Evolutionary conservation across 352 stramenopile genomes (phyloP).

Genomic region (Globisporangium spiculum): DNA sequence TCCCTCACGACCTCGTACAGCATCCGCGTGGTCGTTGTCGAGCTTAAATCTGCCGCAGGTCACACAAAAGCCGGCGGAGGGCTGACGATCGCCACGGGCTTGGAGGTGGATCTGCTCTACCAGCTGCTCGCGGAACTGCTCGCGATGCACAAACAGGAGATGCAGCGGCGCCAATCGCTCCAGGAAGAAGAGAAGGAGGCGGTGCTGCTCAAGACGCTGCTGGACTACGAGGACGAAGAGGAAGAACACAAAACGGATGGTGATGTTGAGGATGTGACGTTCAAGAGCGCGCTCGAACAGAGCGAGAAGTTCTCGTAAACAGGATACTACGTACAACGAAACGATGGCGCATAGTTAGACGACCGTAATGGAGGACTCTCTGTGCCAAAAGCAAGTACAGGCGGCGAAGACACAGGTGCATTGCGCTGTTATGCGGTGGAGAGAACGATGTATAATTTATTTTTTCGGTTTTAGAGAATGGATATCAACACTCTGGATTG

Average conservation of each 20-base stretch:
- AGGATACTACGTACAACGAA: background rate
- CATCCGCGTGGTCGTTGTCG: slow-evolving; percentile 59
- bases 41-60: slow-evolving; percentile 34
- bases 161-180: slow-evolving; percentile 9
- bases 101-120: slow-evolving; percentile 75
- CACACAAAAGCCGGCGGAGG: slow-evolving; percentile 37
- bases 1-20: slow-evolving; percentile 56
- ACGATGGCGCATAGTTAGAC: background rate
- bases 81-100: slow-evolving; percentile 68
- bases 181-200: slow-evolving; percentile 39
- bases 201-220: slow-evolving; percentile 45
- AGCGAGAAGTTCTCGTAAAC: background rate
- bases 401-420: background rate
- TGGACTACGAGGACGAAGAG: slow-evolving; percentile 42
- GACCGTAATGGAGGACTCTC: background rate
- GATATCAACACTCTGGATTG: background rate
- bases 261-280: slow-evolving; percentile 10
- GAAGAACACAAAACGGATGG: slow-evolving; percentile 62
- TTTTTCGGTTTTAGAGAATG: background rate
- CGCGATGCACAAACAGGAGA: slow-evolving; percentile 50
- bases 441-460: background rate
- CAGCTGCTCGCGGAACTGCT: slow-evolving; percentile 68
- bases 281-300: slow-evolving; percentile 12
- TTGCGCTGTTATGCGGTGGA: background rate
- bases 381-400: background rate